phyloP scores from a whole-genome alignment of 441 rosid species.

The Rhodomyrtus psidioides region DNA sequence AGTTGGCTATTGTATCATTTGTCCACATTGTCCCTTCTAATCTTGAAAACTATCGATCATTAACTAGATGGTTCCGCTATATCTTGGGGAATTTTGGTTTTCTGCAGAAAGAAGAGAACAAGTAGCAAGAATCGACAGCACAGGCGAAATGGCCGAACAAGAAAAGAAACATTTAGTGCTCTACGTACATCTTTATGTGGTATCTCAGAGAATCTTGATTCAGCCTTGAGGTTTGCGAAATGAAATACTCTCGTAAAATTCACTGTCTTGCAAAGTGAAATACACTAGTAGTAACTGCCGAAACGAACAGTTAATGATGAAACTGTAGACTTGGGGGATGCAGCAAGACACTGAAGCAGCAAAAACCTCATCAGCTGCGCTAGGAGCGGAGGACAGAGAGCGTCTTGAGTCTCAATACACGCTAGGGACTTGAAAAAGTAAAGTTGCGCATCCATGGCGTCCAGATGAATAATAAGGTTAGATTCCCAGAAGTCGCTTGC shows the following conservation, averaged over 20 bases:
- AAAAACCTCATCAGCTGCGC: not conserved
- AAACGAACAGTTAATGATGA: not conserved
- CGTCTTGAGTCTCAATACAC: not conserved
- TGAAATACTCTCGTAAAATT: not conserved
- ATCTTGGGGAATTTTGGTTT: not conserved
- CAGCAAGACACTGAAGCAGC: not conserved
- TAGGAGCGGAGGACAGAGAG: not conserved
- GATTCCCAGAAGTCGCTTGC: conserved; percentile 67
- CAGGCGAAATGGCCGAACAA: not conserved
- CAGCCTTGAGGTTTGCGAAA: not conserved
- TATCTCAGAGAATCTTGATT: not conserved
- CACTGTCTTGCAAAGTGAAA: not conserved
- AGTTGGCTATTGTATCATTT: not conserved
- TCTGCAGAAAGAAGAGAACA: not conserved
- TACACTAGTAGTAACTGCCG: not conserved
- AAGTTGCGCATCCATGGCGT: not conserved
- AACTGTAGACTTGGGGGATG: not conserved
- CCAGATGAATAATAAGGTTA: not conserved
- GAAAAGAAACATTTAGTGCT: not conserved
- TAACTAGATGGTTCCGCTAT: not conserved
- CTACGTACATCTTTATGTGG: not conserved
- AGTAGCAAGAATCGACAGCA: not conserved
- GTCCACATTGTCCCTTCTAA: not conserved
- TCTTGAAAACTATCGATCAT: not conserved
- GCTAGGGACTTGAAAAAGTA: not conserved